A percentile compares a stretch with the other conserved stretches of the same genome.
Conservation (phyloP, 2,329 filamentous ascomycete genomes). For the Colletotrichum sp. region DNA sequence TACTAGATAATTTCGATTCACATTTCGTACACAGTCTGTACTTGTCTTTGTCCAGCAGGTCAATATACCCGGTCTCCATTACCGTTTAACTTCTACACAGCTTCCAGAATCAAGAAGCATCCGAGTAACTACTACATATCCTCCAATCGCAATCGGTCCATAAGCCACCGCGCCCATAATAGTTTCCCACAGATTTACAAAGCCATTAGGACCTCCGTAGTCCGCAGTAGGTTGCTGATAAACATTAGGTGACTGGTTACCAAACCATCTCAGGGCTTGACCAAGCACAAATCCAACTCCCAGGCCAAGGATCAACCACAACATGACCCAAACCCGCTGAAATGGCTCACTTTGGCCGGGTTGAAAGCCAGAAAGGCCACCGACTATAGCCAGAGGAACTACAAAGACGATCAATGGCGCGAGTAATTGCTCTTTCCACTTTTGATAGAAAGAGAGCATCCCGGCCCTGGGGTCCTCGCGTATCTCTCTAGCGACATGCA, state of each 20-base stretch:
- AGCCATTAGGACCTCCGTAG: neutral
- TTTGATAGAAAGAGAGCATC: neutral
- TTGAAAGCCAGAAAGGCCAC: neutral
- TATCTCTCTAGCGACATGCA: fast-evolving
- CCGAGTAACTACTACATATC: neutral
- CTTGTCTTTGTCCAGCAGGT: too few relatives aligned
- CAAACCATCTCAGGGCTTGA: neutral
- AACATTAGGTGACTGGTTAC: neutral
- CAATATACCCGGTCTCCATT: too few relatives aligned
- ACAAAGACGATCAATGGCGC: neutral
- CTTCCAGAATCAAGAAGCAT: neutral
- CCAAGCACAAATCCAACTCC: neutral
- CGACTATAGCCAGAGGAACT: neutral
- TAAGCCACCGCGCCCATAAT: neutral
- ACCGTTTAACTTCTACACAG: neutral
- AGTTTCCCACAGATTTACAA: neutral
- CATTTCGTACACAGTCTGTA: too few relatives aligned
- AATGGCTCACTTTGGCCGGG: neutral
- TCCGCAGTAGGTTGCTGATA: neutral
- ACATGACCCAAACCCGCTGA: fast-evolving
- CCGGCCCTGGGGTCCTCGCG: neutral
- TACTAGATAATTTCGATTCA: too few relatives aligned
- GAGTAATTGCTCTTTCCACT: fast-evolving
- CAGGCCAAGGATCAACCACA: neutral
- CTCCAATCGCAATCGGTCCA: neutral